Evolutionary conservation across 805 yeast species (phyloP).

Genomic region (Jamesozyma gamospora): DNA sequence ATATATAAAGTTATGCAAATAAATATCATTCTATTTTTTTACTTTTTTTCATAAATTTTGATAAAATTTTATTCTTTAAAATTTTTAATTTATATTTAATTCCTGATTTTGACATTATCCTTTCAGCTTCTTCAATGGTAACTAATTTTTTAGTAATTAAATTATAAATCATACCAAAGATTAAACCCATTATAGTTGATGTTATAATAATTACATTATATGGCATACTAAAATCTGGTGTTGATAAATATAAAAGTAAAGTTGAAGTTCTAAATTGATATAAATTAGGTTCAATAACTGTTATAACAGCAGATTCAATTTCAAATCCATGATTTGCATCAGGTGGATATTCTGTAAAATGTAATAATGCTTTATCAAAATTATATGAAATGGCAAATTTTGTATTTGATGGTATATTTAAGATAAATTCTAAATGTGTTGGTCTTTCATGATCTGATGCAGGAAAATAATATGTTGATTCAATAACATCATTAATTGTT

Average conservation of each 20-base stretch:
- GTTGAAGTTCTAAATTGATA: conserved; percentile 74
- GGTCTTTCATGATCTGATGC: conserved; percentile 76
- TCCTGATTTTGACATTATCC: conserved; percentile 9
- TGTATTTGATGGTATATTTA: conserved; percentile 55
- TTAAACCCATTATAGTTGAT: conserved; percentile 84
- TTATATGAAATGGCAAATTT: conserved; percentile 56
- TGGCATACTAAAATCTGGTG: conserved; percentile 98
- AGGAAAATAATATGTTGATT: conserved; percentile 55
- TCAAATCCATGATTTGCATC: conserved; percentile 98
- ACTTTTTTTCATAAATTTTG: conserved; percentile 2
- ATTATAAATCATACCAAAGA: conserved; percentile 81
- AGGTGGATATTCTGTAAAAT: conserved; percentile 93
- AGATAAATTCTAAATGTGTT: conserved; percentile 62
- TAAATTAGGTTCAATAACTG: conserved; percentile 36
- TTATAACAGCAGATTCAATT: conserved; percentile 79
- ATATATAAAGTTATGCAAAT: no score
- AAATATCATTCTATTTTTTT: no score
- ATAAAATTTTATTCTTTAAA: conserved; percentile 7
- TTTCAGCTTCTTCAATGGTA: conserved; percentile 60
- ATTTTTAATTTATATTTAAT: conserved; percentile 15
- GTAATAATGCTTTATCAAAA: conserved; percentile 78
- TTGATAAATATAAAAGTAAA: conserved; percentile 76
- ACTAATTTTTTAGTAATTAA: conserved; percentile 63
- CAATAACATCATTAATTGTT: conserved; percentile 32
- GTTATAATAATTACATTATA: conserved; percentile 92